A percentile compares a stretch with the other conserved stretches of the same genome.
Conservation (phyloP, 73 alveolate species). For the Uronychia binucleata region DNA sequence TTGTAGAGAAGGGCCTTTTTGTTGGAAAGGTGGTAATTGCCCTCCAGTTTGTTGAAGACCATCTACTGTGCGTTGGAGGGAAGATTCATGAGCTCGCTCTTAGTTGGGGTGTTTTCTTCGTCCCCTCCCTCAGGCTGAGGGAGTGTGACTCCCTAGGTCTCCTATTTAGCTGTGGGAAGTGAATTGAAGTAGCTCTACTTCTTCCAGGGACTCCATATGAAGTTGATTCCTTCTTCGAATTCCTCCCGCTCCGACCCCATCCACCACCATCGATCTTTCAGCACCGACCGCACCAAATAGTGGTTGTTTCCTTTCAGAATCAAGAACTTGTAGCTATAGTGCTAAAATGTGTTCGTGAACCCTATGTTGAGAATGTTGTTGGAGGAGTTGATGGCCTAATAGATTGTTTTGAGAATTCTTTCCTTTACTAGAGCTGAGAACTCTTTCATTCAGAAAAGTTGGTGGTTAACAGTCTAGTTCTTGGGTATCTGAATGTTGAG, state of each 20-base stretch:
- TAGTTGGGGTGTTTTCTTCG: no score
- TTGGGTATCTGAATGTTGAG: background rate
- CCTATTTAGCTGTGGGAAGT: no score
- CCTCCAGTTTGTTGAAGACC: conserved; percentile 31
- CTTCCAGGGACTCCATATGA: background rate
- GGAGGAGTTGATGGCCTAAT: background rate
- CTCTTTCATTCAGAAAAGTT: background rate
- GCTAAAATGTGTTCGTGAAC: background rate
- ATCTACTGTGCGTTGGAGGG: no score
- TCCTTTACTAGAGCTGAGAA: background rate
- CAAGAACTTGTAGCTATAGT: background rate
- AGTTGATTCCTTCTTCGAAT: background rate
- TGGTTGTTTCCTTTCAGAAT: background rate
- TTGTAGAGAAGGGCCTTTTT: conserved; percentile 24
- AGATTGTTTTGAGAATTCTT: background rate
- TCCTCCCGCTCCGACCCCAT: background rate
- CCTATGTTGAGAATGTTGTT: background rate
- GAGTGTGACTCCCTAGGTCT: no score
- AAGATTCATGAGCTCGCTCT: no score
- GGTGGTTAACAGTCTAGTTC: background rate
- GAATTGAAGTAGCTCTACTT: no score
- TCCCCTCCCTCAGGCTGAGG: no score
- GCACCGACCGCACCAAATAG: background rate
- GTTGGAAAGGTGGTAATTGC: conserved; percentile 22
- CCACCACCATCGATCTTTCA: background rate